Conservation (phyloP, 2,329 filamentous ascomycete species). For the Fusarium nanum region DNA sequence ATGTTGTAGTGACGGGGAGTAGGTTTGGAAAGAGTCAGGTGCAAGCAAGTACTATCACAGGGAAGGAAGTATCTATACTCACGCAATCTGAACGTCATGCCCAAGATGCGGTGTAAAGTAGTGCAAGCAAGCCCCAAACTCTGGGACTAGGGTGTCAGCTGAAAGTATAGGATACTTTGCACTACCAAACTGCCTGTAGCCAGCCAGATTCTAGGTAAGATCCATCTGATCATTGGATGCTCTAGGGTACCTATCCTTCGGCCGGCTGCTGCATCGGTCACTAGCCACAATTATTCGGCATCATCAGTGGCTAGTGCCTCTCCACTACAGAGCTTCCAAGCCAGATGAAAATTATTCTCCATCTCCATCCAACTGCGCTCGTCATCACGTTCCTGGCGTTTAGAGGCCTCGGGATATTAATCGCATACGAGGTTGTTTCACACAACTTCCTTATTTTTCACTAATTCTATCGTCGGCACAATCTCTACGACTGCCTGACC, state of each 20-base stretch:
- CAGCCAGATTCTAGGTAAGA: neutral
- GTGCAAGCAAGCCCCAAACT: constrained; percentile 7
- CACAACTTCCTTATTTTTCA: constrained; percentile 36
- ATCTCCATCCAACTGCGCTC: constrained; percentile 48
- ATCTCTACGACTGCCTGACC: constrained; percentile 17
- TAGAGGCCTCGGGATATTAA: constrained; percentile 43
- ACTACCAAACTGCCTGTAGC: constrained; percentile 6
- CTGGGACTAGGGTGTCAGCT: neutral
- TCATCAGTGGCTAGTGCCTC: constrained; percentile 49
- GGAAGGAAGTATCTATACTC: constrained; percentile 32
- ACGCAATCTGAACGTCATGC: constrained; percentile 30
- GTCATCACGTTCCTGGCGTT: constrained; percentile 51
- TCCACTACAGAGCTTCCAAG: constrained; percentile 45
- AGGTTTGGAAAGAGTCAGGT: constrained; percentile 16
- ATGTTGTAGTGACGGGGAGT: constrained; percentile 20
- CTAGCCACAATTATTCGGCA: constrained; percentile 34
- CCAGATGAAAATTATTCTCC: constrained; percentile 54
- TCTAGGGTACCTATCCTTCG: constrained; percentile 29
- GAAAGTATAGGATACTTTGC: constrained; percentile 35
- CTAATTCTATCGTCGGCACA: constrained; percentile 8
- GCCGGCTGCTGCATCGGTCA: neutral
- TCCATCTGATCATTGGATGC: neutral
- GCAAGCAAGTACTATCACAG: constrained; percentile 8
- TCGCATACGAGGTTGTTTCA: constrained; percentile 39
- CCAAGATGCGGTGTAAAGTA: constrained; percentile 7